Conservation (phyloP, 2,329 filamentous ascomycete species). For the Beauveria scarabaeidicola region DNA sequence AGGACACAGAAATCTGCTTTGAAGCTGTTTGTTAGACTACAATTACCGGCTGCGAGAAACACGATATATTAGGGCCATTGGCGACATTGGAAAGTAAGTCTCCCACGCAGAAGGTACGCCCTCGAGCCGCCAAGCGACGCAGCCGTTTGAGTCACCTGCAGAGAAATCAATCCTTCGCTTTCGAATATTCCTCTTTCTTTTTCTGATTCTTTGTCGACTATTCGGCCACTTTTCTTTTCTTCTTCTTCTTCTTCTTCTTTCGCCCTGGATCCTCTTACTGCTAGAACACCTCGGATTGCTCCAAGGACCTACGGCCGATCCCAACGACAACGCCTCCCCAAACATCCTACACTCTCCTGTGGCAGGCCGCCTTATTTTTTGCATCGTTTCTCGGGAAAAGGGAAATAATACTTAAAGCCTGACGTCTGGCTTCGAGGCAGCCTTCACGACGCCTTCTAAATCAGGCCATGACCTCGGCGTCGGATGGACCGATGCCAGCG, state of each 20-base stretch:
- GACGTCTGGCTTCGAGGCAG: not conserved
- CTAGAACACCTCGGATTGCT: not conserved
- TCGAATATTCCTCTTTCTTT: not conserved
- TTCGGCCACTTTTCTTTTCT: not conserved
- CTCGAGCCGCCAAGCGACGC: not conserved
- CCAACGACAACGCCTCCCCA: not conserved
- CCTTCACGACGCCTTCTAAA: too few species aligned
- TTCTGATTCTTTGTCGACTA: not conserved
- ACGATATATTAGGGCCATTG: too few species aligned
- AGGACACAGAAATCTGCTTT: too few species aligned
- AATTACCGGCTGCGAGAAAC: not conserved
- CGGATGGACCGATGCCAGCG: conserved; percentile 13
- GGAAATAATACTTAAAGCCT: not conserved
- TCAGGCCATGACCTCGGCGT: not conserved
- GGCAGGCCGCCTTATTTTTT: too few species aligned
- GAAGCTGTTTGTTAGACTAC: too few species aligned
- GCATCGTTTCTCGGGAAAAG: not conserved
- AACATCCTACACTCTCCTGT: not conserved
- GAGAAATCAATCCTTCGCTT: too few species aligned
- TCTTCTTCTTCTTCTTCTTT: not conserved
- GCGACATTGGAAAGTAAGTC: not conserved
- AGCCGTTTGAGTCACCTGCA: not conserved
- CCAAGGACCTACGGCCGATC: not conserved
- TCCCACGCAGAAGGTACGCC: not conserved
- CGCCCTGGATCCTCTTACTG: not conserved